Percentiles rank a stretch among this genome's conserved stretches.
phyloP scores from a whole-genome alignment of 2,329 filamentous ascomycete species.

The Leptosphaerulina australis region DNA sequence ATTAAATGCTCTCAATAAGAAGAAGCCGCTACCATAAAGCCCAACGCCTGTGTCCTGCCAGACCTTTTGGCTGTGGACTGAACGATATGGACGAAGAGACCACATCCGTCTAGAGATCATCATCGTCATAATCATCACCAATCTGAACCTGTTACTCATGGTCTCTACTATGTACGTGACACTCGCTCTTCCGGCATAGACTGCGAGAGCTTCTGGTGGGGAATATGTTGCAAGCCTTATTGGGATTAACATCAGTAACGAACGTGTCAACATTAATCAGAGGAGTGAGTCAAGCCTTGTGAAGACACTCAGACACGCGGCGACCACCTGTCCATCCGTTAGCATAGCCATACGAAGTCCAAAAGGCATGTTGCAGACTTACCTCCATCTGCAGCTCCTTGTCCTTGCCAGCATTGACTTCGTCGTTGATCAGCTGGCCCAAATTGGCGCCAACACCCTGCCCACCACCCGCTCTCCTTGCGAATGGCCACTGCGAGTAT shows the following conservation, averaged over 20 bases:
- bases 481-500: conserved; percentile 98
- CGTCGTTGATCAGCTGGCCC: conserved; percentile 83
- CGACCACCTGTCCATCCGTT: conserved; percentile 66
- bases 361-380: conserved; percentile 35
- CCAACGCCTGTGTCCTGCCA: conserved; percentile 35
- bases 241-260: conserved; percentile 18
- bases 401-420: conserved; percentile 84
- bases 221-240: neutral
- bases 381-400: conserved; percentile 97
- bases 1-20: conserved; percentile 28
- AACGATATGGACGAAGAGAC: conserved; percentile 36
- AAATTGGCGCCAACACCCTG: conserved; percentile 92
- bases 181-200: neutral
- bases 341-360: neutral
- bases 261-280: conserved; percentile 53
- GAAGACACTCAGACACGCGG: conserved; percentile 95
- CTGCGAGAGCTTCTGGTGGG: neutral
- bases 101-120: conserved; percentile 9
- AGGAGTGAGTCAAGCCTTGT: conserved; percentile 95
- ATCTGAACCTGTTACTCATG: neutral
- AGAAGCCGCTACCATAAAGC: conserved; percentile 25
- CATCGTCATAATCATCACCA: conserved; percentile 10
- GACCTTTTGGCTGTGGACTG: conserved; percentile 35
- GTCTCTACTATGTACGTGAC: conserved; percentile 5
- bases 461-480: conserved; percentile 73